phyloP scores from a whole-genome alignment of 192 early-diverging fungal genomes.

The Linnemannia exigua region DNA sequence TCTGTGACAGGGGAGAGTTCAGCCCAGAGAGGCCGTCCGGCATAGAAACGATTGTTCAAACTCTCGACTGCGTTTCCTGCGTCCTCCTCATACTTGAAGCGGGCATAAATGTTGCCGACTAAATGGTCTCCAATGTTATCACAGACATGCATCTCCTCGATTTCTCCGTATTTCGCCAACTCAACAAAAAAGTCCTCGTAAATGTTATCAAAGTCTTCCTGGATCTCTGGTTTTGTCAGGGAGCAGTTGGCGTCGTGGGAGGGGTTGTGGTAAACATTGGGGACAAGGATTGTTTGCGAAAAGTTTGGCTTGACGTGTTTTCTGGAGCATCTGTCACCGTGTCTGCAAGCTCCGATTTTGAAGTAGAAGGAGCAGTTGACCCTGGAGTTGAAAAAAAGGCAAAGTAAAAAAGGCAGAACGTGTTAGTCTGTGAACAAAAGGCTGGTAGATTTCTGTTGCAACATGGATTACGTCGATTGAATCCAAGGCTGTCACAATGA shows the following conservation, averaged over 20 bases:
- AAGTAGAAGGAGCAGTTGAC: conserved; percentile 99
- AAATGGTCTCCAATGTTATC: conserved; percentile 99
- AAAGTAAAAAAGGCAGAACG: neutral
- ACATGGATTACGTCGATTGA: neutral
- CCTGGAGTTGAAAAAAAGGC: conserved; percentile 43
- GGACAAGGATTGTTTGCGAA: conserved; percentile 93
- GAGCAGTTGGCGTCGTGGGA: conserved; percentile 76
- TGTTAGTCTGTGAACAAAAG: neutral
- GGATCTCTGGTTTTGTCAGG: conserved; percentile 77
- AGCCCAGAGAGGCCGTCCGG: conserved; percentile 92
- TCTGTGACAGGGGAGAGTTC: conserved; percentile 98
- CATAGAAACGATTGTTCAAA: conserved; percentile 96
- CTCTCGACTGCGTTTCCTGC: conserved; percentile 92
- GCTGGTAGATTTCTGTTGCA: neutral
- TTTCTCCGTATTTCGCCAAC: conserved; percentile 95
- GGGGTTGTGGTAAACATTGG: conserved; percentile 97
- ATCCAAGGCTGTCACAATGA: neutral
- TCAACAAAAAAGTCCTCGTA: conserved; percentile 98
- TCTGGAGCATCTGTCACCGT: conserved; percentile 96
- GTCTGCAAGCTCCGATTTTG: conserved; percentile 99
- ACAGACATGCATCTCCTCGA: conserved; percentile 97
- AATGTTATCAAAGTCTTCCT: conserved; percentile 95
- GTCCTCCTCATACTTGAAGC: conserved; percentile 93
- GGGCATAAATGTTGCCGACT: conserved; percentile 96
- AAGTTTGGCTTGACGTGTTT: conserved; percentile 98